Evolutionary conservation across 2,329 filamentous ascomycete species (phyloP), one percentile per base, ranked within the genome.

Genomic region (Aspergillus sp.): DNA sequence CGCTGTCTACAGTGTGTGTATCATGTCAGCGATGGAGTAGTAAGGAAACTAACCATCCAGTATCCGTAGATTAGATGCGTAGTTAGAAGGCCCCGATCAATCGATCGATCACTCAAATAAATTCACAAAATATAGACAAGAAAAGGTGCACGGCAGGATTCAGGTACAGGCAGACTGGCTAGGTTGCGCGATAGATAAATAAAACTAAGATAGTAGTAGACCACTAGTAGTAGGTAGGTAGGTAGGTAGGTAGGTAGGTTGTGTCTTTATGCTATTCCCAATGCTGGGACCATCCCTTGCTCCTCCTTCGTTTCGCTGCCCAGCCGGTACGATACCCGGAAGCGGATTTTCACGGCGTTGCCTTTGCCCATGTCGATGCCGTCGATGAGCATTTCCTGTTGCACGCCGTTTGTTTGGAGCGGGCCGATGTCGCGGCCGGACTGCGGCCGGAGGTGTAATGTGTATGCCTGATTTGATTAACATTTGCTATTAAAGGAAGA

Each of bases 291-390:
- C 77, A 93, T 90, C 5, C 93, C 93, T 79, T 89, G 91, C 76
- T 97, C 91, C 59, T 89, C 88, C 71, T 86, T 88, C 60, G 73
- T 70, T 63, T 81, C 71, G 3, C 77, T 81, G 3, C 85, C 89
- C 12, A 95, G 73, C 68, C 84, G 86, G 76, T 97, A 98, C 5
- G 88, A 86, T 24, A 90, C 86, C 67, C 91, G 90, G 90, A 93
- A 99, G 62, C 95, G 82, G 77, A 99, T 85, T 78, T 96, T 96
- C 60, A 96, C 87, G n/a, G 81, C 83, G 56, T 86, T 86, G 1
- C 95, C 95, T 69, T 89, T 90, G 44, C 85, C 81, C 61, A 77
- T 78, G 66, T 91, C 86, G 1, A 91, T 88, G 1, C 91, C 87
- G 65, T 91, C 86, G 24, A 98, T 80, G 47, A 88, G 80, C 62